Evolutionary conservation across 2,329 filamentous ascomycete species (phyloP).

Genomic region (Curvularia spicifera): DNA sequence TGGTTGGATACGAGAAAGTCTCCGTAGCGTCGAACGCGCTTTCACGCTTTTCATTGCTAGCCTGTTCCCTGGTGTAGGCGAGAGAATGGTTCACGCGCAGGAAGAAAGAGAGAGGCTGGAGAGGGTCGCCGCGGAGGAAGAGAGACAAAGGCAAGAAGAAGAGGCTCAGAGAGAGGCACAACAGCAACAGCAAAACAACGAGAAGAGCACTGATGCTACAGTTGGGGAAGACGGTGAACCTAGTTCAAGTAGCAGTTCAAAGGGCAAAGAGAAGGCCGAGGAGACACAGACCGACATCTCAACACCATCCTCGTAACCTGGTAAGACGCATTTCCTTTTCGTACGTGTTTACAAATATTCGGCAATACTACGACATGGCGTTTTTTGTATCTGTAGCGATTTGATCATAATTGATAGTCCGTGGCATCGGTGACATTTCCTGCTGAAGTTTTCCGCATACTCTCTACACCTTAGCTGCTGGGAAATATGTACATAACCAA

Average conservation of each 20-base stretch:
- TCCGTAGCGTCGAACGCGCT: constrained; percentile 61
- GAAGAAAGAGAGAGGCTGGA: constrained; percentile 54
- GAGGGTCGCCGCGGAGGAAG: constrained; percentile 39
- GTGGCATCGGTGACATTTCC: not conserved
- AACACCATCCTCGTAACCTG: not conserved
- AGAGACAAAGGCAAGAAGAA: constrained; percentile 26
- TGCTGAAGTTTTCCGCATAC: not conserved
- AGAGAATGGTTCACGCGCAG: constrained; percentile 64
- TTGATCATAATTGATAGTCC: not conserved
- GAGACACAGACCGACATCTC: not conserved
- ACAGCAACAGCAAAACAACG: constrained; percentile 4
- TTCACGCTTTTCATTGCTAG: constrained; percentile 68
- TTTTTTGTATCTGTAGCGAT: constrained; percentile 1
- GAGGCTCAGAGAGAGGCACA: constrained; percentile 13
- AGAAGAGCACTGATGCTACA: constrained; percentile 21
- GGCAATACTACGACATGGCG: not conserved
- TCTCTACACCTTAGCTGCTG: not conserved
- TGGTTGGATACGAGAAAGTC: constrained; percentile 39
- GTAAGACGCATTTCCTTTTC: not conserved
- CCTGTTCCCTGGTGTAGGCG: constrained; percentile 67
- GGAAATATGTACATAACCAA: not conserved
- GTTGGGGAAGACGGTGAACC: constrained; percentile 2
- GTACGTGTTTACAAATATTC: not conserved
- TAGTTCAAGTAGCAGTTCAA: constrained; percentile 11
- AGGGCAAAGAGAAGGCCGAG: constrained; percentile 31